A percentile compares a stretch with the other conserved stretches of the same genome.
These are phyloP conservation scores for Mycena capillaripes DNA, from an alignment of 768 basidiomycete genomes.

Conservation along the genomic window DNA sequence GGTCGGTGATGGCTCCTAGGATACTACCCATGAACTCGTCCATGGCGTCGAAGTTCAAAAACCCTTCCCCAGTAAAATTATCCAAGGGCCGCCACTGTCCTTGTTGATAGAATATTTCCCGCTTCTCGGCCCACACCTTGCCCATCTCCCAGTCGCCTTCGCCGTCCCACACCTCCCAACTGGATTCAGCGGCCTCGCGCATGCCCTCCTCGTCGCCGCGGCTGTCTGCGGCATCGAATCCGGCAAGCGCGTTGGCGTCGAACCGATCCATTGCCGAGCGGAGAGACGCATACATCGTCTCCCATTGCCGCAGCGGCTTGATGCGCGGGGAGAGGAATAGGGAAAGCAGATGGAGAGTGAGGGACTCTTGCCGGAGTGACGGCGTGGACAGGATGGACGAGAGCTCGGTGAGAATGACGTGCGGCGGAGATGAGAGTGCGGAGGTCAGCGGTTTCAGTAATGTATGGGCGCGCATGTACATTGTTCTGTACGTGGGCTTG, in stretches of 20 bases:
- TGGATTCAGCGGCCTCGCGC: conserved; percentile 84
- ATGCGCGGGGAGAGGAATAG: conserved; percentile 79
- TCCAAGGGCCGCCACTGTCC: conserved; percentile 84
- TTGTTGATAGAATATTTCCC: conserved; percentile 93
- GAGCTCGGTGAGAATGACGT: conserved; percentile 74
- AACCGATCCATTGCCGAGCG: conserved; percentile 89
- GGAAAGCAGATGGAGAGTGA: conserved; percentile 78
- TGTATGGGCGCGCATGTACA: conserved; percentile 75
- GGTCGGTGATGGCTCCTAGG: conserved; percentile 72
- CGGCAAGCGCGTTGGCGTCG: conserved; percentile 86
- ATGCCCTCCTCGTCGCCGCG: conserved; percentile 80
- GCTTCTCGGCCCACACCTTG: conserved; percentile 95
- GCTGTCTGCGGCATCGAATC: conserved; percentile 90
- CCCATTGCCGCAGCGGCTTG: conserved; percentile 81
- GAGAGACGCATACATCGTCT: conserved; percentile 71
- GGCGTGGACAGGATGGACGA: conserved; percentile 56
- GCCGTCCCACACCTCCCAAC: conserved; percentile 86
- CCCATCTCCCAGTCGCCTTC: conserved; percentile 90
- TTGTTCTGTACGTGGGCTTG: conserved; percentile 62
- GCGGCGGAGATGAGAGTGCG: conserved; percentile 73
- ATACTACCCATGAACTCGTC: conserved; percentile 87
- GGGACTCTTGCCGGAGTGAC: conserved; percentile 70
- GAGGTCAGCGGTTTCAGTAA: conserved; percentile 73
- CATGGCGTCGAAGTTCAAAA: conserved; percentile 93
- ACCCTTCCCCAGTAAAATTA: conserved; percentile 78